Percentiles rank a stretch among this genome's conserved stretches.
Evolutionary conservation across 2,329 filamentous ascomycete genomes (phyloP).

Genomic region (Diaporthe destruens): DNA sequence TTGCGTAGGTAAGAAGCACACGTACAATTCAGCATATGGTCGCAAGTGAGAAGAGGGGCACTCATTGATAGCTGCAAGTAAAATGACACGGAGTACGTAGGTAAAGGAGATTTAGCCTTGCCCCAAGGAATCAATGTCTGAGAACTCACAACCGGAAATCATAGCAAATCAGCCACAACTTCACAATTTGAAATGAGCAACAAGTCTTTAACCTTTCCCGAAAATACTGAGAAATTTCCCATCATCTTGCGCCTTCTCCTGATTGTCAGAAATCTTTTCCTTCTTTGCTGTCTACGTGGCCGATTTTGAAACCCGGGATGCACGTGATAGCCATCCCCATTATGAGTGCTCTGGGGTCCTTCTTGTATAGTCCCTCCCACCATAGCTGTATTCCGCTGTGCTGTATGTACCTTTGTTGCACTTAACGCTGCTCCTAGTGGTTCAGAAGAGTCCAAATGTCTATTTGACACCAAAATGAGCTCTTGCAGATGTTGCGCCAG

Average conservation of each 20-base stretch:
- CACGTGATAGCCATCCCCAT: neutral
- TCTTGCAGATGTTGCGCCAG: too few relatives aligned
- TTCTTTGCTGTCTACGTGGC: too few relatives aligned
- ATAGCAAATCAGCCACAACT: neutral
- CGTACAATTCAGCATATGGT: too few relatives aligned
- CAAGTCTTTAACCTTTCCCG: neutral
- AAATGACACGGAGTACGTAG: too few relatives aligned
- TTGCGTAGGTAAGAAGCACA: too few relatives aligned
- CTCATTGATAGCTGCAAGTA: too few relatives aligned
- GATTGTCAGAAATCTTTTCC: neutral
- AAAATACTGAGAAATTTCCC: conserved; percentile 3
- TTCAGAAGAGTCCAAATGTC: too few relatives aligned
- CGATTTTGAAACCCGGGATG: neutral
- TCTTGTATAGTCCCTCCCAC: neutral
- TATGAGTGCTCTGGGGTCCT: neutral
- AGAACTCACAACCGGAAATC: neutral
- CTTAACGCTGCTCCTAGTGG: too few relatives aligned
- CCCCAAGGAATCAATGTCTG: neutral
- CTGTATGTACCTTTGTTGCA: too few relatives aligned
- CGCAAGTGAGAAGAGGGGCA: too few relatives aligned
- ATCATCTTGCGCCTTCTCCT: neutral
- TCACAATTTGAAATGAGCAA: neutral
- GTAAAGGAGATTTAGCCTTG: too few relatives aligned
- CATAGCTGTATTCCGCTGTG: neutral
- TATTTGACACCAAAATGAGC: too few relatives aligned